Conservation (phyloP, 2,329 filamentous ascomycete species). For the Talaromyces sp. region DNA sequence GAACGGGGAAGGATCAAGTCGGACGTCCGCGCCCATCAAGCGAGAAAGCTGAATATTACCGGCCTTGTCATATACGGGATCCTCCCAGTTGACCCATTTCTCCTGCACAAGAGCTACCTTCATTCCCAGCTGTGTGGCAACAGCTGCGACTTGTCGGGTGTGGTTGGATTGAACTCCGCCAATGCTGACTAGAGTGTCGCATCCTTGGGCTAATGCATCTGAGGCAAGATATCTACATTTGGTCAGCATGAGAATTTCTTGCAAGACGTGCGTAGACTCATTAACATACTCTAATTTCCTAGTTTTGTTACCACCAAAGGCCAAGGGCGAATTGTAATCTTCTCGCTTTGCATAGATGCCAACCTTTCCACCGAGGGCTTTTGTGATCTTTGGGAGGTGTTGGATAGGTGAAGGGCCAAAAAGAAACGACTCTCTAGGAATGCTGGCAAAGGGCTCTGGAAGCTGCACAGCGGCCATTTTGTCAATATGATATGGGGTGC, state of each 20-base stretch:
- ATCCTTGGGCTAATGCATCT: slow-evolving; percentile 56
- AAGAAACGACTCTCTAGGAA: slow-evolving; percentile 59
- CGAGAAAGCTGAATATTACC: slow-evolving; percentile 69
- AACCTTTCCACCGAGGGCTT: slow-evolving; percentile 56
- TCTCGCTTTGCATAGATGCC: slow-evolving; percentile 68
- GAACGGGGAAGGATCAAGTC: slow-evolving; percentile 58
- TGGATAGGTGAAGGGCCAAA: slow-evolving; percentile 68
- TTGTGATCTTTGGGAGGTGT: slow-evolving; percentile 60
- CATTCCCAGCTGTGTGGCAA: slow-evolving; percentile 57
- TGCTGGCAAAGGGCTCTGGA: slow-evolving; percentile 60
- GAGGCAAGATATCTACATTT: slow-evolving; percentile 54
- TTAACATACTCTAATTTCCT: slow-evolving; percentile 56
- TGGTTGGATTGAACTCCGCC: slow-evolving; percentile 69
- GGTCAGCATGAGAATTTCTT: background rate
- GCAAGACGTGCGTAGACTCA: no score
- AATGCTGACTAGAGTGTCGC: slow-evolving; percentile 62
- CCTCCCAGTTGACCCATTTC: slow-evolving; percentile 63
- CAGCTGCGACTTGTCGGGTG: slow-evolving; percentile 63
- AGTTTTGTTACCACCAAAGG: slow-evolving; percentile 66
- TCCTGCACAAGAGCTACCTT: slow-evolving; percentile 56
- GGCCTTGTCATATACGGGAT: slow-evolving; percentile 58
- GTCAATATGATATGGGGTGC: background rate
- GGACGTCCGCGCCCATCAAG: slow-evolving; percentile 53
- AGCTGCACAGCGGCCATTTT: slow-evolving; percentile 34
- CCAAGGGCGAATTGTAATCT: slow-evolving; percentile 65